phyloP scores from a whole-genome alignment of 805 yeast species.

The Cyberlindnera maclurae region DNA sequence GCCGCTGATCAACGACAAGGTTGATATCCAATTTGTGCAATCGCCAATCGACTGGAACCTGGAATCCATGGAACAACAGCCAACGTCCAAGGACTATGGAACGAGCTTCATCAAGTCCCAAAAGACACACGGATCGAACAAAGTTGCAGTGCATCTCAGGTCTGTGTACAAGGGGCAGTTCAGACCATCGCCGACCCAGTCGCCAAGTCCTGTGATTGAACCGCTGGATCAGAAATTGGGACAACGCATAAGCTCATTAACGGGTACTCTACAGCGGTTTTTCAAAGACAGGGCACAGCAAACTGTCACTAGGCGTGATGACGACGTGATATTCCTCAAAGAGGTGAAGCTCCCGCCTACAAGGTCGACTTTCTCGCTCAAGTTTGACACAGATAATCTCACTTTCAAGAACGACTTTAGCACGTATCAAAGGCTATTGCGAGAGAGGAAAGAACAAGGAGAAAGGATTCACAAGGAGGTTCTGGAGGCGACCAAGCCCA shows the following conservation, averaged over 20 bases:
- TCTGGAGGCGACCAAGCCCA: constrained; percentile 21
- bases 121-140: constrained; percentile 11
- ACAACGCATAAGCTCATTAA: constrained; percentile 7
- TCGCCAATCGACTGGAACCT: constrained; percentile 21
- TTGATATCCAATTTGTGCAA: constrained; percentile 14
- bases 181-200: constrained; percentile 24
- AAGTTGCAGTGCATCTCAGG: constrained; percentile 24
- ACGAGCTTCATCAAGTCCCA: constrained; percentile 25
- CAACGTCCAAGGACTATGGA: constrained; percentile 27
- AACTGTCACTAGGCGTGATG: constrained; percentile 2
- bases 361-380: constrained; percentile 12
- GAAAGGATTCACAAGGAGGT: constrained; percentile 30
- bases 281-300: constrained; percentile 2
- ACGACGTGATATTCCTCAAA: constrained; percentile 15
- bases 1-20: constrained; percentile 4
- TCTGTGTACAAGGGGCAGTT: constrained; percentile 30
- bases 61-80: constrained; percentile 1
- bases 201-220: constrained; percentile 16
- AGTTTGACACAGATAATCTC: constrained; percentile 23
- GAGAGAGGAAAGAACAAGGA: constrained; percentile 33
- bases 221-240: constrained; percentile 1
- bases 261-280: constrained; percentile 1
- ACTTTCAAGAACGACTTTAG: constrained; percentile 31
- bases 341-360: constrained; percentile 18
- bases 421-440: constrained; percentile 37